A percentile compares a stretch with the other conserved stretches of the same genome.
phyloP scores from a whole-genome alignment of 306 rosid species.

The Dryas alaskensis region DNA sequence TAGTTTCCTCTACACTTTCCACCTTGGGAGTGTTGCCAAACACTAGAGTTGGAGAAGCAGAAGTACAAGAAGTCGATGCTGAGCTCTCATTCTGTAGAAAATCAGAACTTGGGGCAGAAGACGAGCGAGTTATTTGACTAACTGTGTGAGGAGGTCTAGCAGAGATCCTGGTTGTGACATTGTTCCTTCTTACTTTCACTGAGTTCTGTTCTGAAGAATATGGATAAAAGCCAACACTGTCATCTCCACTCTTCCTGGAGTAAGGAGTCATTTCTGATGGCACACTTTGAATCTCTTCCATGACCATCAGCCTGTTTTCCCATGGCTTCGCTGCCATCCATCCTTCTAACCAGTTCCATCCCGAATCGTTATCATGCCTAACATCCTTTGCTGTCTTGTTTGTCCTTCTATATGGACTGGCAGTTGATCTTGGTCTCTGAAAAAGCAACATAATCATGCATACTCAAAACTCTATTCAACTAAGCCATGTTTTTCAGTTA shows the following conservation, averaged over 20 bases:
- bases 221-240: conserved; percentile 27
- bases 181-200: conserved; percentile 49
- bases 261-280: conserved; percentile 43
- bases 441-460: conserved; percentile 13
- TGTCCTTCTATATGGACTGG: conserved; percentile 57
- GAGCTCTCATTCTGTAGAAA: conserved; percentile 55
- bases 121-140: conserved; percentile 48
- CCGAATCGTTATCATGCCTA: conserved; percentile 42
- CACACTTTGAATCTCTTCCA: conserved; percentile 39
- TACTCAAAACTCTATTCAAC: neutral
- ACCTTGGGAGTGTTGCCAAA: conserved; percentile 27
- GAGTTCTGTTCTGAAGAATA: conserved; percentile 36
- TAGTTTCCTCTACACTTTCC: conserved; percentile 34
- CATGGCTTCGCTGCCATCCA: conserved; percentile 83
- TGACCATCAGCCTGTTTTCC: conserved; percentile 56
- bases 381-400: conserved; percentile 34
- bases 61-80: conserved; percentile 45
- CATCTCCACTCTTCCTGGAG: conserved; percentile 43
- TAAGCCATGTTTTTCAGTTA: neutral
- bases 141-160: conserved; percentile 35
- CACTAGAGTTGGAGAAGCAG: conserved; percentile 38
- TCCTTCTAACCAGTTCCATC: conserved; percentile 58
- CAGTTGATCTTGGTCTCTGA: conserved; percentile 50
- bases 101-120: conserved; percentile 61
- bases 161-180: conserved; percentile 53